A percentile compares a stretch with the other conserved stretches of the same genome.
Conservation (phyloP, 1,284 basidiomycete species). For the Apiotrichum montevideense region DNA sequence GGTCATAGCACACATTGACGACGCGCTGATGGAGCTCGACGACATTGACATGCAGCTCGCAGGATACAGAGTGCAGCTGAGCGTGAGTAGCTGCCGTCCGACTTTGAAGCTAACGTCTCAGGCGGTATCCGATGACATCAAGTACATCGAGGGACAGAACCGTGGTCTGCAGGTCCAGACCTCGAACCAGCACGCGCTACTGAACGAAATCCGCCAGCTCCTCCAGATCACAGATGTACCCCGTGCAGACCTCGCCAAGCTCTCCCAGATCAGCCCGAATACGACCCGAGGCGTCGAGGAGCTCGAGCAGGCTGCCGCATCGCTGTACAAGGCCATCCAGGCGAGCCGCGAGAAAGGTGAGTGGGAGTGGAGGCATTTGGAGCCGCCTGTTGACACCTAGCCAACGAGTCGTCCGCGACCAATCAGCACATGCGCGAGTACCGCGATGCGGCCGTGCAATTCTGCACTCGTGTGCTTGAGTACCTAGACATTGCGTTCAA, state of each 20-base stretch:
- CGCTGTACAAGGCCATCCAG: constrained; percentile 91
- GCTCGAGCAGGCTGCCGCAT: constrained; percentile 74
- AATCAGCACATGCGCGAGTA: constrained; percentile 89
- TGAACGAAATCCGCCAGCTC: constrained; percentile 75
- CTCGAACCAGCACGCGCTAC: constrained; percentile 81
- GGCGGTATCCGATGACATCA: constrained; percentile 91
- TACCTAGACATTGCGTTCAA: constrained; percentile 86
- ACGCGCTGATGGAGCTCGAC: constrained; percentile 77
- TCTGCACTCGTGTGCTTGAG: constrained; percentile 83
- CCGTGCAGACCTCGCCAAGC: constrained; percentile 62
- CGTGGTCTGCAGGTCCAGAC: constrained; percentile 95
- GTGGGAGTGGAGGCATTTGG: too few relatives aligned
- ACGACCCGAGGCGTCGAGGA: constrained; percentile 65
- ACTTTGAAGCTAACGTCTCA: constrained; percentile 38
- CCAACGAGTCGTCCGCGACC: constrained; percentile 79
- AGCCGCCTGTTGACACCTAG: constrained; percentile 12
- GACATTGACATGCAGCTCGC: constrained; percentile 77
- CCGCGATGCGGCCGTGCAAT: constrained; percentile 74
- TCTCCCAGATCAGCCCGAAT: constrained; percentile 81
- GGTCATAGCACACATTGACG: constrained; percentile 84
- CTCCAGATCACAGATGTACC: constrained; percentile 93
- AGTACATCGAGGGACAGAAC: constrained; percentile 92
- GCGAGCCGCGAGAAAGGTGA: constrained; percentile 79
- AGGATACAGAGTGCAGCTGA: constrained; percentile 88
- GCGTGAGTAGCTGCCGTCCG: constrained; percentile 54